Conservation (phyloP, 208 protist species). For the Acanthamoeba royreba region DNA sequence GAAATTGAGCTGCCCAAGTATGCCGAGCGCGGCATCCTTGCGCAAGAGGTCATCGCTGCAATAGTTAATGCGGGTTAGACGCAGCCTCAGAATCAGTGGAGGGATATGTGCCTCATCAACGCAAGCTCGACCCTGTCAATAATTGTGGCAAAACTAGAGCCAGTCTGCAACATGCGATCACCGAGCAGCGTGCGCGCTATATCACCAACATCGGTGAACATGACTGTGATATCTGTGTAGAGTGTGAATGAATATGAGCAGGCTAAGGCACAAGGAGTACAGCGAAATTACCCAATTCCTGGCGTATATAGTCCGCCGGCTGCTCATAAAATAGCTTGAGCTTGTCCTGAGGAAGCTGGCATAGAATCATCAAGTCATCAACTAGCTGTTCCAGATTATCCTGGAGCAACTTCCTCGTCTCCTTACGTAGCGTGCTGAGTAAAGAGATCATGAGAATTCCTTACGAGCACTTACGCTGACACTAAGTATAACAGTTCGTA, state of each 20-base stretch:
- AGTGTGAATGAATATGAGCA: too few species aligned
- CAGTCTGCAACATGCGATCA: not conserved
- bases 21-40: not conserved
- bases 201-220: not conserved
- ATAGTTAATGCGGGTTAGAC: not conserved
- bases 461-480: too few species aligned
- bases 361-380: not conserved
- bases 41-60: not conserved
- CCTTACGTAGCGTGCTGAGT: not conserved
- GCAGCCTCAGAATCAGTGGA: not conserved
- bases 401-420: not conserved
- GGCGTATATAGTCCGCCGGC: not conserved
- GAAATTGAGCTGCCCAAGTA: not conserved
- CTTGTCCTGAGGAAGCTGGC: not conserved
- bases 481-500: too few species aligned
- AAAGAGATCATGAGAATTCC: too few species aligned
- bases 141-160: too few species aligned
- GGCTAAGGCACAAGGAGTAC: too few species aligned
- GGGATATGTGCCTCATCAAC: not conserved
- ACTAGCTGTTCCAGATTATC: not conserved
- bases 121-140: not conserved
- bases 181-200: too few species aligned
- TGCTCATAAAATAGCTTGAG: not conserved
- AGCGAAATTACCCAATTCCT: not conserved
- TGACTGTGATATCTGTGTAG: not conserved